Percentiles rank a stretch among this genome's conserved stretches.
Conservation (phyloP, 2,329 filamentous ascomycete genomes). For the Venturia effusa region DNA sequence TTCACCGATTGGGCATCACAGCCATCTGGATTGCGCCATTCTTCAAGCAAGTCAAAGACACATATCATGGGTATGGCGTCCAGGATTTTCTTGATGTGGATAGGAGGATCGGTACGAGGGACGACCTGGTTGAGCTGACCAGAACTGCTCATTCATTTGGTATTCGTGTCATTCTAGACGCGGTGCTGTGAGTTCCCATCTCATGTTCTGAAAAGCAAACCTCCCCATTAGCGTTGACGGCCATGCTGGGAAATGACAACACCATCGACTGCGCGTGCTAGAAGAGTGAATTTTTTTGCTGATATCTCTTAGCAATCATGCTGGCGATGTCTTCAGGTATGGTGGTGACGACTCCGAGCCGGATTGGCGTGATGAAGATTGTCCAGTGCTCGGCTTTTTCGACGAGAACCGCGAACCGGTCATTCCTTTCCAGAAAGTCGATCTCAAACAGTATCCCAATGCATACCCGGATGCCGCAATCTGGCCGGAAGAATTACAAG, state of each 20-base stretch:
- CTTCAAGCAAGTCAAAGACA: constrained; percentile 17
- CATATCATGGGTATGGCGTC: constrained; percentile 18
- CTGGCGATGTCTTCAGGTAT: constrained; percentile 11
- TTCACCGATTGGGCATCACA: constrained; percentile 17
- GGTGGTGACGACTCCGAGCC: constrained; percentile 5
- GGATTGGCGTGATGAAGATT: not conserved
- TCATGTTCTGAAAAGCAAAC: too few species aligned
- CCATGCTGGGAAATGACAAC: not conserved
- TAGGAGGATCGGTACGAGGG: constrained; percentile 16
- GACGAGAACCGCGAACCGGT: constrained; percentile 12
- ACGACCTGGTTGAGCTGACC: constrained; percentile 17
- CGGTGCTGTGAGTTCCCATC: not conserved
- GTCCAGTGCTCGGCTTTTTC: constrained; percentile 9
- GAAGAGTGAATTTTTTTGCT: not conserved
- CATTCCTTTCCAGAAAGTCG: not conserved
- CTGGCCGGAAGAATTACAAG: constrained; percentile 18
- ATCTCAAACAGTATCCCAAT: not conserved
- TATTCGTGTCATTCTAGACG: constrained; percentile 18
- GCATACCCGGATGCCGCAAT: constrained; percentile 15
- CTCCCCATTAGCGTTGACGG: not conserved
- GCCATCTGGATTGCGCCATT: constrained; percentile 18
- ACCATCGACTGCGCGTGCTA: not conserved
- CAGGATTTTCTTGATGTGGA: constrained; percentile 18
- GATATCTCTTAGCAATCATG: constrained; percentile 16
- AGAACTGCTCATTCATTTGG: constrained; percentile 15